phyloP scores from a whole-genome alignment of 116 monocot species.

The Phalaenopsis hybrid region DNA sequence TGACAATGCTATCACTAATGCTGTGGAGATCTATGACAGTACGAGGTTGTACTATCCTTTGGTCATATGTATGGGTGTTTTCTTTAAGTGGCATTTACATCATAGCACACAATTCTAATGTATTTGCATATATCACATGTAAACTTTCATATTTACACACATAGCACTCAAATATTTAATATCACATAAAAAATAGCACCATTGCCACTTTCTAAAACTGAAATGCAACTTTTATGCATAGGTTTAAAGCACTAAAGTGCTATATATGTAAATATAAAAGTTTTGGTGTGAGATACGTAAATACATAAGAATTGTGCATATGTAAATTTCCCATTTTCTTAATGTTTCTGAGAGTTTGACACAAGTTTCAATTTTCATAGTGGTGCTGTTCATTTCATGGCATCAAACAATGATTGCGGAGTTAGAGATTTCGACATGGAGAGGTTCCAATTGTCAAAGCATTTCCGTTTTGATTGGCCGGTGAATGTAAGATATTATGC shows the following conservation, averaged over 20 bases:
- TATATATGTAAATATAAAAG: too few species aligned
- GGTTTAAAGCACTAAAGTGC: too few species aligned
- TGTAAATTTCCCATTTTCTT: background rate
- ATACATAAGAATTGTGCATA: too few species aligned
- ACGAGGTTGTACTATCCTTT: constrained; percentile 33
- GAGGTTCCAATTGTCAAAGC: constrained; percentile 65
- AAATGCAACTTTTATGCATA: too few species aligned
- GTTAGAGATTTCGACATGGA: constrained; percentile 87
- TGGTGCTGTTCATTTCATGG: constrained; percentile 78
- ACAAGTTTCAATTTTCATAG: constrained; percentile 29
- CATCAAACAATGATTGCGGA: constrained; percentile 90
- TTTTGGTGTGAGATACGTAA: too few species aligned
- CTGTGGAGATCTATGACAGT: constrained; percentile 73
- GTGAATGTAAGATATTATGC: constrained; percentile 67
- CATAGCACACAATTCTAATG: too few species aligned
- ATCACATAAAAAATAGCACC: too few species aligned
- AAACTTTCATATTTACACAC: too few species aligned
- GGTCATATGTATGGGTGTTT: background rate
- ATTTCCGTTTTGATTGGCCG: constrained; percentile 75
- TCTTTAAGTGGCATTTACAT: background rate
- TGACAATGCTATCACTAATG: constrained; percentile 85
- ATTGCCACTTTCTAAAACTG: too few species aligned
- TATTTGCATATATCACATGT: too few species aligned
- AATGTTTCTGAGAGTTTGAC: constrained; percentile 6
- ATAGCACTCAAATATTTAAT: too few species aligned